Conservation (phyloP, 2,329 filamentous ascomycete species). For the Aspergillus costaricaensis region DNA sequence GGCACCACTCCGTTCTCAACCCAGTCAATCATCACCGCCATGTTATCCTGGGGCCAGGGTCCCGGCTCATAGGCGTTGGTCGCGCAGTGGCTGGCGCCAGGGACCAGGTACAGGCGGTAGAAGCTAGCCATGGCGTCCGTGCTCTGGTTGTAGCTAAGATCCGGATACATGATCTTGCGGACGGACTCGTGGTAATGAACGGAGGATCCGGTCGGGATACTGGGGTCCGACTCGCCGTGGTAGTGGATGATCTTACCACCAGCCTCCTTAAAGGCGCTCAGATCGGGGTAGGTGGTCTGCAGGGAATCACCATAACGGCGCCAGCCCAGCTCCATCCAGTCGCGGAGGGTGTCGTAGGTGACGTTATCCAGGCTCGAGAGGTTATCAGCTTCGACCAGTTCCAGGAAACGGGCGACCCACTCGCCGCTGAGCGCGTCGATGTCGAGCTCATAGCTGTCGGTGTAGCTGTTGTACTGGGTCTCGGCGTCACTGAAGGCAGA, state of each 20-base stretch:
- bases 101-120: conserved; percentile 58
- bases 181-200: too few species aligned
- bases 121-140: conserved; percentile 52
- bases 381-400: conserved; percentile 36
- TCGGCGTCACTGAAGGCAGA: conserved; percentile 29
- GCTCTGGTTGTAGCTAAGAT: conserved; percentile 41
- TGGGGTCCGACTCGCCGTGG: too few species aligned
- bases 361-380: conserved; percentile 49
- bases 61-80: conserved; percentile 49
- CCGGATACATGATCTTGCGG: conserved; percentile 48
- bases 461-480: conserved; percentile 30
- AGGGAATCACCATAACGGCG: too few species aligned
- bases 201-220: too few species aligned
- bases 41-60: conserved; percentile 49
- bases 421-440: conserved; percentile 41
- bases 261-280: too few species aligned
- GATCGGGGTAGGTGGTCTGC: too few species aligned
- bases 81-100: conserved; percentile 56
- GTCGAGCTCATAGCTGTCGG: conserved; percentile 30
- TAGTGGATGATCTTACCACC: too few species aligned
- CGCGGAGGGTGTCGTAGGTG: conserved; percentile 58
- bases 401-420: conserved; percentile 35
- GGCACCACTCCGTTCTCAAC: conserved; percentile 53
- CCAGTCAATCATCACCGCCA: conserved; percentile 54
- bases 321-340: conserved; percentile 50